phyloP scores from a whole-genome alignment of 1,284 basidiomycete genomes.

The Thelephora terrestris region DNA sequence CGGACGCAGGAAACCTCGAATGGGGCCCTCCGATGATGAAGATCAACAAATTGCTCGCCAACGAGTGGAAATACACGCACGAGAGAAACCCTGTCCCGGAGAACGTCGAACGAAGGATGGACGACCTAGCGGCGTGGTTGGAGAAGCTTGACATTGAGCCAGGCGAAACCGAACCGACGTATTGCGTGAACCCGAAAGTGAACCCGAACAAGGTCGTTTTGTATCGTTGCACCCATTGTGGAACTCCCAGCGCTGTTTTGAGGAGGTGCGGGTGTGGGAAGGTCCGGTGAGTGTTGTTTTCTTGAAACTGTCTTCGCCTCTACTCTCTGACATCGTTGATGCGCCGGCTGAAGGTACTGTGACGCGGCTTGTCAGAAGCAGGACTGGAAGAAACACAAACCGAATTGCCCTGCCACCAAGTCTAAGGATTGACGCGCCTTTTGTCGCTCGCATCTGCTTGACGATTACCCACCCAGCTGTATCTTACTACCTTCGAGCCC shows the following conservation, averaged over 20 bases:
- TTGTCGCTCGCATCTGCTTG: no score
- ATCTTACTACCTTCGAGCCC: no score
- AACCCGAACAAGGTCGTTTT: slow-evolving; percentile 34
- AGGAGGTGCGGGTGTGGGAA: slow-evolving; percentile 37
- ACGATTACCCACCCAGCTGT: no score
- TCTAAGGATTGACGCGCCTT: no score
- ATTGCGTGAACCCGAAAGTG: slow-evolving; percentile 29
- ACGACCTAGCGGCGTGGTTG: slow-evolving; percentile 37
- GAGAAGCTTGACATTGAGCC: slow-evolving; percentile 16
- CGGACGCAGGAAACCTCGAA: slow-evolving; percentile 30
- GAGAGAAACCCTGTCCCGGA: no score
- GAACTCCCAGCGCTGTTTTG: slow-evolving; percentile 44
- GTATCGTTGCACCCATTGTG: slow-evolving; percentile 48
- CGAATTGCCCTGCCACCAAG: neutral
- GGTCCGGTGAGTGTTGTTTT: slow-evolving; percentile 10
- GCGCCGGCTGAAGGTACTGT: slow-evolving; percentile 36
- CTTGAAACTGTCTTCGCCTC: slow-evolving; percentile 8
- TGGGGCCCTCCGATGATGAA: slow-evolving; percentile 26
- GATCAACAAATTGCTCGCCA: slow-evolving; percentile 21
- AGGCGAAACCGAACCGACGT: slow-evolving; percentile 9
- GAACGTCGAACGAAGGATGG: slow-evolving; percentile 11
- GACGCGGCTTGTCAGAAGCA: slow-evolving; percentile 38
- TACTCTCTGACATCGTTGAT: slow-evolving; percentile 10
- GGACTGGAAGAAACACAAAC: slow-evolving; percentile 31
- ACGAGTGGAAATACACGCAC: slow-evolving; percentile 18